Base-by-base conservation (phyloP, 495 filamentous ascomycete species). In the Penicillium antarcticum region DNA sequence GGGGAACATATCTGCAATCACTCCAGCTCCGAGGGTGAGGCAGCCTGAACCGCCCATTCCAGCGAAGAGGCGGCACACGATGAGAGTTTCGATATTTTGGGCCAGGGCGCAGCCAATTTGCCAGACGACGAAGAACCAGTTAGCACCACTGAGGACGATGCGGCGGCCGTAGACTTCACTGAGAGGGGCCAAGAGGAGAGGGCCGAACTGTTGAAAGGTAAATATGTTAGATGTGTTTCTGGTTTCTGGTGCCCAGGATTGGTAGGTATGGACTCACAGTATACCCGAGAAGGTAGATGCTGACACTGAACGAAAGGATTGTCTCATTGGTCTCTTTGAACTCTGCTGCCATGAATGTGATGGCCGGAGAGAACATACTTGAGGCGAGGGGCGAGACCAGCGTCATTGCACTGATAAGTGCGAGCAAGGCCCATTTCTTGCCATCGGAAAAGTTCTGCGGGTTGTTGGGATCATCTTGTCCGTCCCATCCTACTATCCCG, bases 331-430 rank as follows among this genome's bases (percentile, higher is more conserved):
- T 73, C n/a, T 86, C 83, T n/a, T 73, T 50, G 26, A 91, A 75
- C 4, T 92, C 87, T 9, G 33, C 42, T 31, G 73, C 68, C 35
- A 88, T 77, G 3, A 70, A 61, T 13, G 52, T 53, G 1, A 88
- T 66, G 0, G 83, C 81, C 0, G 89, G 89, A 3, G 88, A 81
- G 14, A 91, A 81, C 78, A 92, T 90, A 39, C 82, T 82, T 13
- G 81, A 86, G 2, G 82, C 82, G 0, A 85, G 71, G 0, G 73
- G 68, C 5, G 68, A 70, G 13, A 75, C 52, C 41, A 85, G 72
- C 8, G 79, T 81, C 41, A 75, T 60, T n/a, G 58, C 56, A 32
- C 68, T 72, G 36, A 74, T 58, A 4, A 76, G 57, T 1, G 29
- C 55, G 0, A 72, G 56, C 8, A 70, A 42, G 1, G 26, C 43